Percentiles rank a stretch among this genome's conserved stretches.
Conservation (phyloP, 2,329 filamentous ascomycete genomes). For the Meredithiella fracta region DNA sequence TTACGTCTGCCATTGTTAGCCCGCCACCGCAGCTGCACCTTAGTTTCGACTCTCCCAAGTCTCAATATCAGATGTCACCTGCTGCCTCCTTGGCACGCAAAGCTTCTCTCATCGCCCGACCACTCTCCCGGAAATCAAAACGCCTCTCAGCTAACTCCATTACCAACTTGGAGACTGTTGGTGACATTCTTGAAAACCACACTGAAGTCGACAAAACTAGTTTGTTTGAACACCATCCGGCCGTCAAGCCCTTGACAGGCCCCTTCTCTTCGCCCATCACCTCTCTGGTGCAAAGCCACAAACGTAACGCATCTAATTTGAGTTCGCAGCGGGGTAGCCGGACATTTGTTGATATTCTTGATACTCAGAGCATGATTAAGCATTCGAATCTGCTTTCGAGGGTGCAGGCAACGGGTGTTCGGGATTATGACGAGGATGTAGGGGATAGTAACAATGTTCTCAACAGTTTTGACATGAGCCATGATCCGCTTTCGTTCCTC, state of each 20-base stretch:
- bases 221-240: constrained; percentile 14
- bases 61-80: not conserved
- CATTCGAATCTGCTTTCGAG: constrained; percentile 32
- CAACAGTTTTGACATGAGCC: constrained; percentile 18
- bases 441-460: constrained; percentile 41
- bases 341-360: constrained; percentile 34
- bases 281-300: constrained; percentile 3
- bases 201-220: not conserved
- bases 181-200: not conserved
- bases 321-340: constrained; percentile 10
- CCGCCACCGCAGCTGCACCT: not conserved
- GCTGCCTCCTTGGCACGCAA: not conserved
- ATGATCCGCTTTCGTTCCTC: not conserved
- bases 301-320: constrained; percentile 11
- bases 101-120: constrained; percentile 6
- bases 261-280: constrained; percentile 2
- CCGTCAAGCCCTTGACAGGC: constrained; percentile 12
- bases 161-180: constrained; percentile 3
- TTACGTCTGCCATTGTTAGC: constrained; percentile 3
- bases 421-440: constrained; percentile 48
- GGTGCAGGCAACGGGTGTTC: constrained; percentile 32
- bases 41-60: constrained; percentile 7
- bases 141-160: constrained; percentile 4
- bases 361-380: constrained; percentile 37
- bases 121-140: constrained; percentile 12